Percentiles rank a stretch among this genome's conserved stretches.
Conservation (phyloP, 1,139 yeast genomes). For the Nematodospora anomalae region DNA sequence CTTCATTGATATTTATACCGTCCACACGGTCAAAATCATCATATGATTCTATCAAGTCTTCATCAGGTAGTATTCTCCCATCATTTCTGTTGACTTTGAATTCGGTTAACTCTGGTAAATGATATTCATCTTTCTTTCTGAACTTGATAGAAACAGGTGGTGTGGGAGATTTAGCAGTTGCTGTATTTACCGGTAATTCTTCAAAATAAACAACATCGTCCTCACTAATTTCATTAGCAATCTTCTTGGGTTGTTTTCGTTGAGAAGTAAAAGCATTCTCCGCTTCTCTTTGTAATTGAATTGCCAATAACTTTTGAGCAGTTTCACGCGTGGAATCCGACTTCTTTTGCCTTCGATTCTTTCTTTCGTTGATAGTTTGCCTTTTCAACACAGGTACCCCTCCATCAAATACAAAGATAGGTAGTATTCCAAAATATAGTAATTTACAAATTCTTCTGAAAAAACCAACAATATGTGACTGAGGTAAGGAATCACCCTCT, state of each 20-base stretch:
- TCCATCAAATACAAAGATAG: slow-evolving; percentile 97
- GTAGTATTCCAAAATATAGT: slow-evolving; percentile 82
- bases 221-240: slow-evolving; percentile 13
- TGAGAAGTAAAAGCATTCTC: slow-evolving; percentile 20
- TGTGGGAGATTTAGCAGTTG: slow-evolving; percentile 8
- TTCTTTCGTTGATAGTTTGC: slow-evolving; percentile 68
- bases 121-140: slow-evolving; percentile 71
- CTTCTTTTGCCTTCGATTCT: slow-evolving; percentile 73
- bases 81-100: slow-evolving; percentile 50
- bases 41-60: slow-evolving; percentile 54
- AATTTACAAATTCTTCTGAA: slow-evolving; percentile 91
- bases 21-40: slow-evolving; percentile 67
- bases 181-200: slow-evolving; percentile 35
- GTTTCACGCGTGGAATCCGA: slow-evolving; percentile 69
- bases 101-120: slow-evolving; percentile 63
- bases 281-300: slow-evolving; percentile 67
- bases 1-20: slow-evolving; percentile 64
- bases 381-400: slow-evolving; percentile 88
- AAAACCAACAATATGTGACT: slow-evolving; percentile 91
- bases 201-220: slow-evolving; percentile 37
- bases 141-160: slow-evolving; percentile 20
- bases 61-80: slow-evolving; percentile 70
- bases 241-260: slow-evolving; percentile 1
- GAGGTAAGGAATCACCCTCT: slow-evolving; percentile 75
- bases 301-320: slow-evolving; percentile 78